These are phyloP conservation scores for Cantharellus anzutake DNA, from an alignment of 768 basidiomycete species.

Conservation along the genomic window DNA sequence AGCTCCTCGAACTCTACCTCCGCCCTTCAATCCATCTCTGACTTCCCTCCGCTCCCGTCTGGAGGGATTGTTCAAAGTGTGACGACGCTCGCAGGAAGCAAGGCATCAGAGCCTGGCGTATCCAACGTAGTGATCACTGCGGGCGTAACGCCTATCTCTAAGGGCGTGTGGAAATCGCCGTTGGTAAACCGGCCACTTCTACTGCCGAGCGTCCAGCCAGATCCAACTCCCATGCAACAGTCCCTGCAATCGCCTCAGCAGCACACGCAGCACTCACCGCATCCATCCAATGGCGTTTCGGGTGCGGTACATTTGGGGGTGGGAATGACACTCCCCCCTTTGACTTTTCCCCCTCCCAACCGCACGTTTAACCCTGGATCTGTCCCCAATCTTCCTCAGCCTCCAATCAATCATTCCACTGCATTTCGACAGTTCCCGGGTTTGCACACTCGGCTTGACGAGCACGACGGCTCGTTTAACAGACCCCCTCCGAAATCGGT, in stretches of 20 bases:
- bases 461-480: neutral
- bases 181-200: neutral
- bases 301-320: neutral
- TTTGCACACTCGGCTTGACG: neutral
- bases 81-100: neutral
- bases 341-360: neutral
- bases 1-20: neutral
- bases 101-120: neutral
- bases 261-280: too few species aligned
- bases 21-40: neutral
- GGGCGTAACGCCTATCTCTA: neutral
- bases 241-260: too few species aligned
- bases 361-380: neutral
- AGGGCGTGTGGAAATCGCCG: neutral
- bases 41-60: neutral
- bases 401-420: neutral
- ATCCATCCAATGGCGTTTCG: neutral
- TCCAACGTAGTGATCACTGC: neutral
- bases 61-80: neutral
- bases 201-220: neutral
- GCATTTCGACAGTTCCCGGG: neutral
- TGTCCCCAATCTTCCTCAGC: neutral
- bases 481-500: neutral
- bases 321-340: neutral
- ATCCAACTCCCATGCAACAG: too few species aligned